phyloP scores from a whole-genome alignment of 202 grass and related monocot species.

The Setaria viridis region DNA sequence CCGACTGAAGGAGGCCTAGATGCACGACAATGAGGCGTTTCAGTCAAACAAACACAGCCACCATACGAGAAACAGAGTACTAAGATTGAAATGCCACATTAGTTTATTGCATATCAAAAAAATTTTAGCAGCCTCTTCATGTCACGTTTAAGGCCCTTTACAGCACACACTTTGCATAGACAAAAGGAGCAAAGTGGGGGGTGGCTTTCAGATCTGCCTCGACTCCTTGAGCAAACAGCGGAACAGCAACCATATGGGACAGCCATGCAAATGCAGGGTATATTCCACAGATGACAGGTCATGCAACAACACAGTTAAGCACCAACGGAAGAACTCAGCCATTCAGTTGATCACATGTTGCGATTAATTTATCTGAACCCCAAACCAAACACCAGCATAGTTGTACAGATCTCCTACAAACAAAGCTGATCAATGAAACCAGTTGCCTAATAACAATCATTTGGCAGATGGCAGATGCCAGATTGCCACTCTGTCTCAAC shows the following conservation, averaged over 20 bases:
- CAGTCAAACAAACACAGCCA: neutral
- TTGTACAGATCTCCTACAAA: neutral
- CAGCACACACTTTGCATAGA: neutral
- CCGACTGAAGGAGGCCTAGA: neutral
- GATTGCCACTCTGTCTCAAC: neutral
- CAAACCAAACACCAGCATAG: too few relatives aligned
- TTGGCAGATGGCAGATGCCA: neutral
- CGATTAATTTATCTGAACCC: neutral
- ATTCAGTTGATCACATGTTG: neutral
- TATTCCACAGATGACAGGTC: neutral
- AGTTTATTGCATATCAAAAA: neutral
- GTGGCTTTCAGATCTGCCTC: neutral
- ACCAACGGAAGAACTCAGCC: neutral
- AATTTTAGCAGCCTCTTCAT: neutral
- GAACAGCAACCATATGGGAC: conserved; percentile 21
- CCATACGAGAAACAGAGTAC: neutral
- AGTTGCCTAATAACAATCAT: neutral
- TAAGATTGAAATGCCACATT: neutral
- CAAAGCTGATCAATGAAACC: neutral
- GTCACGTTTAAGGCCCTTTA: neutral
- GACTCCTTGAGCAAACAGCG: neutral
- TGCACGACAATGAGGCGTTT: neutral
- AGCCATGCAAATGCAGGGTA: conserved; percentile 17
- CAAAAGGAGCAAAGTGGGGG: neutral
- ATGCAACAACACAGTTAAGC: neutral